Conservation (phyloP, 2,329 filamentous ascomycete species). For the Trichoderma sp. region DNA sequence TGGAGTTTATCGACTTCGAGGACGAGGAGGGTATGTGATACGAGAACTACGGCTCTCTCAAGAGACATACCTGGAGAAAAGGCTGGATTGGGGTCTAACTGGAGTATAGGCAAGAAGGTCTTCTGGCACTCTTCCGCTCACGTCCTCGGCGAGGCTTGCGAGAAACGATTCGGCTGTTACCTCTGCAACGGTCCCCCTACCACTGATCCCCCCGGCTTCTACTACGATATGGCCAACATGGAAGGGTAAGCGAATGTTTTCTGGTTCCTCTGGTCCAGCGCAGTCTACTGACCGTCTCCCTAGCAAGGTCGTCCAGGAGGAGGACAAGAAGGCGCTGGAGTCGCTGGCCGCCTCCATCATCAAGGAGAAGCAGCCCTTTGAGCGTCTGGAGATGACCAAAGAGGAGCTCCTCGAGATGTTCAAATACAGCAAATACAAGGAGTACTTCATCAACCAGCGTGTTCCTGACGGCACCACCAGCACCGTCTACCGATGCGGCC, state of each 20-base stretch:
- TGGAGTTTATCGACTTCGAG: conserved; percentile 84
- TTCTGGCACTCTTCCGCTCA: conserved; percentile 99
- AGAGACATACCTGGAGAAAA: no score
- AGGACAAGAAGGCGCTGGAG: conserved; percentile 86
- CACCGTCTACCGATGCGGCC: conserved; percentile 92
- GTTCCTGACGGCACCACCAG: conserved; percentile 83
- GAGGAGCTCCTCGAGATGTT: conserved; percentile 93
- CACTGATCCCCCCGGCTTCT: conserved; percentile 76
- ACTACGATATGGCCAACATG: conserved; percentile 86
- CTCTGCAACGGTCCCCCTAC: conserved; percentile 93
- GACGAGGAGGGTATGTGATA: conserved; percentile 41
- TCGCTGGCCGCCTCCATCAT: conserved; percentile 78
- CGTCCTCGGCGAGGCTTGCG: conserved; percentile 90
- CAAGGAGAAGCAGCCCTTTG: conserved; percentile 96
- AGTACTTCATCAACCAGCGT: conserved; percentile 79
- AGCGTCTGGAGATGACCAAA: conserved; percentile 86
- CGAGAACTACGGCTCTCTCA: not conserved
- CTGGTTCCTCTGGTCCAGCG: not conserved
- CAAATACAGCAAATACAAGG: conserved; percentile 96
- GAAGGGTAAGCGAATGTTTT: conserved; percentile 37
- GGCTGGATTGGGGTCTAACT: conserved; percentile 20
- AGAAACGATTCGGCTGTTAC: conserved; percentile 86
- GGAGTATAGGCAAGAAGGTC: conserved; percentile 72
- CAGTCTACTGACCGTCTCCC: conserved; percentile 44
- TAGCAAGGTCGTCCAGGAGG: conserved; percentile 68